Evolutionary conservation across 179 eudicot species (phyloP), one percentile per base, ranked within the genome.

Genomic region (Carnegiea gigantea): DNA sequence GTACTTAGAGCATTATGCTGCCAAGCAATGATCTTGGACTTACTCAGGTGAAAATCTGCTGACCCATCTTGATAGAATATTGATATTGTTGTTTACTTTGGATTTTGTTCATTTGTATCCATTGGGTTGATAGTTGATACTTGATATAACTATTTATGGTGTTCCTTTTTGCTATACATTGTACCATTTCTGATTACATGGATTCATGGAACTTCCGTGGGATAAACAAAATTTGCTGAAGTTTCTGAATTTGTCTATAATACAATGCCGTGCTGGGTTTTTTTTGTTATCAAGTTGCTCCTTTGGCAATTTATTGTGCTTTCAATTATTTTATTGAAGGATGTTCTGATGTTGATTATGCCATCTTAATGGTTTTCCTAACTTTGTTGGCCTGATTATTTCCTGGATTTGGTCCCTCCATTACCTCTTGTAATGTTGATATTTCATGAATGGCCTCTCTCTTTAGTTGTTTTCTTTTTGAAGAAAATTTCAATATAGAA

Each of bases 1-100:
- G 96, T 92, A 92, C 79, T 70, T 91, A 82, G 89, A 90, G 80
- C 87, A 92, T 71, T 86, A 86, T 57, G 62, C 64, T 79, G 68
- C 79, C 75, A 83, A 86, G 80, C 82, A 83, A 36, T 79, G 24
- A 70, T 33, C 30, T 60, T 70, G 15, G 18, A 28, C 30, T 53
- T 51, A 33, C 59, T 57, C 81, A 76, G 83, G 85, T 82, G 83
- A 79, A 46, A 72, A 70, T 23, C 17, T 78, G 30, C 46, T 11
- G 3, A 5, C 23, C 23, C 40, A 9, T 24, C 24, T 24, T 75
- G 65, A 53, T 51, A 15, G 43, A 51, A 51, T 13, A 4, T 28
- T 17, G 24, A 70, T 51, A 24, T 1, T 24, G 33, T 75, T 75
- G 57, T 75, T 15, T 51, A 17, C 18, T n/a, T 54, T 57, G 26